phyloP scores from a whole-genome alignment of 768 basidiomycete genomes.

The Sporobolomyces pararoseus region DNA sequence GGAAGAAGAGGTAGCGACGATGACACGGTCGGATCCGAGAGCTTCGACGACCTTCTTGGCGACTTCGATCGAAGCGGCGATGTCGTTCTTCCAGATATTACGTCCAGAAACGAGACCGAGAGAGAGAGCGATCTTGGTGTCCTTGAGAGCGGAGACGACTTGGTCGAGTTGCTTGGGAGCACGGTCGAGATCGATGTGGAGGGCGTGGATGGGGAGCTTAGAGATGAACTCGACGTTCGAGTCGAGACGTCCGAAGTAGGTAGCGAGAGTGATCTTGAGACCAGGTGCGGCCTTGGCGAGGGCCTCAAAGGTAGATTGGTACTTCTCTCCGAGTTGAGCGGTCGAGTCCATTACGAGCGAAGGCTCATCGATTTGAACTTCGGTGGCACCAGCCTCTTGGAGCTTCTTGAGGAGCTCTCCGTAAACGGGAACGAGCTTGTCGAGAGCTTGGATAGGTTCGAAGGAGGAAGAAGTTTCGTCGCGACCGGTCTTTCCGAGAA shows the following conservation, averaged over 20 bases:
- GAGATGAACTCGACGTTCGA: slow-evolving; percentile 79
- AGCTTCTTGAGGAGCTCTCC: slow-evolving; percentile 81
- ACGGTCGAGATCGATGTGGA: slow-evolving; percentile 95
- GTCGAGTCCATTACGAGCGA: slow-evolving; percentile 88
- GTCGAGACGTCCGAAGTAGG: slow-evolving; percentile 95
- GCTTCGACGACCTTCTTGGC: slow-evolving; percentile 77
- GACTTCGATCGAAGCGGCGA: slow-evolving; percentile 71
- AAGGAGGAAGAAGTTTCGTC: slow-evolving; percentile 59
- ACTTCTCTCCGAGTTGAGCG: slow-evolving; percentile 70
- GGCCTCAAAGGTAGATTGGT: slow-evolving; percentile 70
- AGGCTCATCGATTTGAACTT: slow-evolving; percentile 96
- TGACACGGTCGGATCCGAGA: slow-evolving; percentile 81
- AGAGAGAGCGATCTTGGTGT: slow-evolving; percentile 74
- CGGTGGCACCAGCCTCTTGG: slow-evolving; percentile 86
- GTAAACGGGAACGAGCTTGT: slow-evolving; percentile 87
- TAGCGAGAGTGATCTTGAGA: slow-evolving; percentile 79
- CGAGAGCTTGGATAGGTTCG: slow-evolving; percentile 83
- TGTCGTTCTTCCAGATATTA: slow-evolving; percentile 99
- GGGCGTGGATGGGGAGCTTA: slow-evolving; percentile 85
- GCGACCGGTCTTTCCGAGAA: slow-evolving; percentile 84
- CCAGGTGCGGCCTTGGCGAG: slow-evolving; percentile 72
- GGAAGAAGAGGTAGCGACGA: slow-evolving; percentile 93
- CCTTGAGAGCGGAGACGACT: slow-evolving; percentile 76
- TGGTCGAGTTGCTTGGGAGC: slow-evolving; percentile 82
- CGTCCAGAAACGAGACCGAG: slow-evolving; percentile 95